These are phyloP conservation scores for Spirogloea muscicola DNA, from an alignment of 139 green algal genomes.

Conservation along the genomic window DNA sequence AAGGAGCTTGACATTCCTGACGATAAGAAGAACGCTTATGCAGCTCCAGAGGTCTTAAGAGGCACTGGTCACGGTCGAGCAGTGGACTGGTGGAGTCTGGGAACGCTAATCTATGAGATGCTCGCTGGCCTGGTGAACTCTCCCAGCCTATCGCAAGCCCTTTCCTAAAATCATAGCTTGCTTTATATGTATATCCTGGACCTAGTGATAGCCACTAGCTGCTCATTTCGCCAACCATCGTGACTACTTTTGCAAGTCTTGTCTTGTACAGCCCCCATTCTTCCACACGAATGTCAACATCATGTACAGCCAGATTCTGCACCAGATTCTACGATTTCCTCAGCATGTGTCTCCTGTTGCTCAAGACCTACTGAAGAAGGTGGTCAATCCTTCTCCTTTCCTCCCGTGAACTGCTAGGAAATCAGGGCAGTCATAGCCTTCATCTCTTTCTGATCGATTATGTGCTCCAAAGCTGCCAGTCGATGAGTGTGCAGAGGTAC, in stretches of 20 bases:
- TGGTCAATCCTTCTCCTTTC: too few relatives aligned
- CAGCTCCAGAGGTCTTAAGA: constrained; percentile 79
- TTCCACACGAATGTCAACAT: constrained; percentile 48
- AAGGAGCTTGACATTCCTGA: too few relatives aligned
- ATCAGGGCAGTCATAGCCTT: not conserved
- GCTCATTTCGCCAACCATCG: too few relatives aligned
- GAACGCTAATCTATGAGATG: constrained; percentile 97
- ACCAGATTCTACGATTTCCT: constrained; percentile 37
- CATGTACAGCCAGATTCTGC: constrained; percentile 50
- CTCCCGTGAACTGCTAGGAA: too few relatives aligned
- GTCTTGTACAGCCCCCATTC: constrained; percentile 34
- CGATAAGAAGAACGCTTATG: too few relatives aligned
- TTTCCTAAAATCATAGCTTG: too few relatives aligned
- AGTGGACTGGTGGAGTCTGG: constrained; percentile 96
- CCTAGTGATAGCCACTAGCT: too few relatives aligned
- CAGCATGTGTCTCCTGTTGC: constrained; percentile 16
- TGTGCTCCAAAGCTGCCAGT: too few relatives aligned
- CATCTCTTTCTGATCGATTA: too few relatives aligned
- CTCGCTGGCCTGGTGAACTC: constrained; percentile 64
- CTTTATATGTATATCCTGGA: too few relatives aligned
- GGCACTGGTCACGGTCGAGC: constrained; percentile 75
- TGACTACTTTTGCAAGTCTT: too few relatives aligned
- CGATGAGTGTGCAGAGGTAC: too few relatives aligned
- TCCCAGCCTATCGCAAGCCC: not conserved
- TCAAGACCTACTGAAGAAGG: constrained; percentile 41